A percentile compares a stretch with the other conserved stretches of the same genome.
Conservation (phyloP, 768 basidiomycete species). For the Mycena galericulata region DNA sequence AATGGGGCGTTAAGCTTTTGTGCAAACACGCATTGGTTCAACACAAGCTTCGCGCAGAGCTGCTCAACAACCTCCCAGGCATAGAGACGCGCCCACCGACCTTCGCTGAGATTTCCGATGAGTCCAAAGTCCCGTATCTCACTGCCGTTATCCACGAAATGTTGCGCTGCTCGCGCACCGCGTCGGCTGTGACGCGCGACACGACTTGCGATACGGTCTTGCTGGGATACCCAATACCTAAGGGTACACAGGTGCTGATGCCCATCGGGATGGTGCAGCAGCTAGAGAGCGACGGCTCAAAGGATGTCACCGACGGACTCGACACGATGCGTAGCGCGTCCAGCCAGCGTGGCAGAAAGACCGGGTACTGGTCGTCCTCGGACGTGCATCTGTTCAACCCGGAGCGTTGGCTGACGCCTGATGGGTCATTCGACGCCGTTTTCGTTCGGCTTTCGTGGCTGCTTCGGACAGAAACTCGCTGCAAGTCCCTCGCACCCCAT, state of each 20-base stretch:
- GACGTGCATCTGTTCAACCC: slow-evolving; percentile 14
- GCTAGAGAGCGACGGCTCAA: slow-evolving; percentile 7
- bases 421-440: slow-evolving; percentile 24
- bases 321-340: slow-evolving; percentile 8
- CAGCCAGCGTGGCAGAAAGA: slow-evolving; percentile 6
- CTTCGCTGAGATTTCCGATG: slow-evolving; percentile 11
- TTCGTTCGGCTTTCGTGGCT: slow-evolving; percentile 21
- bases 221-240: slow-evolving; percentile 22
- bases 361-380: slow-evolving; percentile 6
- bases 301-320: background rate
- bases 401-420: slow-evolving; percentile 18
- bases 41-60: slow-evolving; percentile 17
- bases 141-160: slow-evolving; percentile 15
- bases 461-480: slow-evolving; percentile 28
- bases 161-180: slow-evolving; percentile 22
- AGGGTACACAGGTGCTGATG: slow-evolving; percentile 16
- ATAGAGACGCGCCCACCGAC: slow-evolving; percentile 1
- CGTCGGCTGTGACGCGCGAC: slow-evolving; percentile 5
- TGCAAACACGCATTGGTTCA: slow-evolving; percentile 20
- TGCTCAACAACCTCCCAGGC: background rate
- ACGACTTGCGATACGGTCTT: slow-evolving; percentile 20
- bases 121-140: slow-evolving; percentile 12
- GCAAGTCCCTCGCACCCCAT: no score
- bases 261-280: slow-evolving; percentile 23
- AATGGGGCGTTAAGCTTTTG: slow-evolving; percentile 23